Evolutionary conservation across 148 eudicot species (phyloP), one percentile per base, ranked within the genome.

Genomic region (Chenopodium quinoa): DNA sequence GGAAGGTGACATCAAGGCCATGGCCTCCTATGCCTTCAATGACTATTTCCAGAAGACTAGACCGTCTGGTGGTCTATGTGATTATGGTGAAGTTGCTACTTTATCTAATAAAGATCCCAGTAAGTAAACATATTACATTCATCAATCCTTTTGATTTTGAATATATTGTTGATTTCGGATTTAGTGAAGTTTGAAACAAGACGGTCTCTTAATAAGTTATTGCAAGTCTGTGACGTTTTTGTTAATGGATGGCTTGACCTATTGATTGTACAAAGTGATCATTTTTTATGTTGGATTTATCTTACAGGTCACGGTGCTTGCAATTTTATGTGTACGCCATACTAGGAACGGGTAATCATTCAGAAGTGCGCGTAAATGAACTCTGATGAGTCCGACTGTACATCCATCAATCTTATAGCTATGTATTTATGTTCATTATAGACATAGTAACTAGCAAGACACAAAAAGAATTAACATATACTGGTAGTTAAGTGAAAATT

Each of bases 21-120:
- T 80, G 54, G 71, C 82, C 22, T 80, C 82, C 32, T 80, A 34
- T 60, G 82, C 82, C 60, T 56, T 71, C 34, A 80, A 80, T 73
- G 82, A 73, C 77, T 80, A 80, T 29, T 80, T 72, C 37, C 82
- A 80, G 22, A 73, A 44, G 82, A 32, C 64, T 56, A 54, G 82
- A 32, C 50, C 23, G 19, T 25, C 60, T 73, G 77, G 77, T 23
- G 82, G 71, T 3, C 77, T 46, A 16, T 80, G 76, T 62, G 58
- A 60, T 60, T 44, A 71, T 63, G 77, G 40, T 48, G 58, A 25
- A 23, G 77, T 64, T 13, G 68, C 77, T n/a, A 62, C 29, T 31
- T 22, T 80, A 65, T 62, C 77, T 8, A 80, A 73, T 44, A 3
- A 13, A 20, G 71, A 73, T 19, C 82, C 82, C 27, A 80, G 82